Conservation (phyloP, 139 green algal species). For the Desmodesmus armatus region DNA sequence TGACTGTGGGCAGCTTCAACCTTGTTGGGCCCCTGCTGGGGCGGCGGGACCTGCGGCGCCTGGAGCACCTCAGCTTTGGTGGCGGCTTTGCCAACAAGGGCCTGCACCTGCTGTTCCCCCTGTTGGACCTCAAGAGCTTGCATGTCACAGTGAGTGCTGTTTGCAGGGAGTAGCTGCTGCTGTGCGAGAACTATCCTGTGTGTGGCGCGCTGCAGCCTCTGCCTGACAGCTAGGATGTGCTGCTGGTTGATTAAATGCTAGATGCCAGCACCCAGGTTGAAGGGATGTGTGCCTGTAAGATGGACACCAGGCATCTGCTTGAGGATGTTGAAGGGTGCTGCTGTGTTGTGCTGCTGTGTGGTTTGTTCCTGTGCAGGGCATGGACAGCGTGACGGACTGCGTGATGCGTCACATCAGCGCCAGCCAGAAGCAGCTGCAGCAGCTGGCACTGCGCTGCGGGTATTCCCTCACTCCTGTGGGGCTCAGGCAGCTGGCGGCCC, state of each 20-base stretch:
- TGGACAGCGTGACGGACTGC: constrained; percentile 42
- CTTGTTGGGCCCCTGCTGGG: background rate
- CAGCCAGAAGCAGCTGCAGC: constrained; percentile 44
- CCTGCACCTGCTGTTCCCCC: constrained; percentile 42
- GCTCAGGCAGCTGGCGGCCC: background rate
- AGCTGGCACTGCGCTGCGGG: constrained; percentile 41
- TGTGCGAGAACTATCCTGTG: background rate
- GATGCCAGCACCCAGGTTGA: background rate
- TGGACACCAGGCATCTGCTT: background rate
- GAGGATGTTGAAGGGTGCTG: background rate
- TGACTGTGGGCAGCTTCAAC: constrained; percentile 46
- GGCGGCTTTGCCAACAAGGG: constrained; percentile 47
- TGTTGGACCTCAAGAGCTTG: constrained; percentile 24
- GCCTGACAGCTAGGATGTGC: background rate
- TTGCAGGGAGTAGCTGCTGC: background rate
- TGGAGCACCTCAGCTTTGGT: constrained; percentile 44
- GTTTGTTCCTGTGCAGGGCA: background rate
- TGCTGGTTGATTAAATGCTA: background rate
- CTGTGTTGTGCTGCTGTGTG: background rate
- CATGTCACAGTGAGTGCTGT: background rate
- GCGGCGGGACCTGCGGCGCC: constrained; percentile 9
- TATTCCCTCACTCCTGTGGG: constrained; percentile 34
- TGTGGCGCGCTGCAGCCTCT: background rate
- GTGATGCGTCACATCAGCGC: constrained; percentile 37
- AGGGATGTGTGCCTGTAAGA: background rate